Base-by-base conservation (phyloP, 257 asterid species). In the Gynochthodes officinalis region DNA sequence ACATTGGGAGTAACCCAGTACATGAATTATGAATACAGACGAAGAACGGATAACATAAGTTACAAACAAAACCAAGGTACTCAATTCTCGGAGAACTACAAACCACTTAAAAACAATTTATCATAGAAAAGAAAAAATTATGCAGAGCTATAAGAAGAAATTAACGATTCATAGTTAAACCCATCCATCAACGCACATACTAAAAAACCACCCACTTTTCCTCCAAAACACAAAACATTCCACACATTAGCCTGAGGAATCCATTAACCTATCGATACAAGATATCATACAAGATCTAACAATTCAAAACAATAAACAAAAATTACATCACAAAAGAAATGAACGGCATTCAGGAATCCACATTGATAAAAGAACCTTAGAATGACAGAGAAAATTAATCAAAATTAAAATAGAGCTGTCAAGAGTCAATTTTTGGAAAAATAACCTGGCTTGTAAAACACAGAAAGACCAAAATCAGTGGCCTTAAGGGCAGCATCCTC, bases 401-500 rank as follows among this genome's bases (percentile, higher is more conserved):
- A 65, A 57, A 39, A 43, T 32, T 23, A 16, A 13, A n/a, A 70
- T 21, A 9, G 32, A 6, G 30, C n/a, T 10, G 1, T 23, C 54
- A 11, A 62, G 72, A 60, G 46, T 70, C 19, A 25, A 13, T 15
- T 19, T 23, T 55, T 4, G 5, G 13, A 32, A 60, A 25, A 57
- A 35, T 27, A 70, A 90, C 97, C 97, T 85, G 97, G 97, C 78
- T 86, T 90, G 72, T 89, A 91, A 81, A 91, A 91, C 11, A 89
- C 93, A 60, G 96, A 91, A 67, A 91, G 96, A 63, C 97, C 97
- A 77, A 91, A 91, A 86, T 91, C 96, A 64, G 96, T 91, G 52
- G 97, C 91, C 84, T 91, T 88, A 50, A 91, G 89, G 21, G 87
- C 84, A 79, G 97, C 96, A 86, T 89, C 97, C 65, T 91, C 95